Evolutionary conservation across 2,329 filamentous ascomycete species (phyloP), one percentile per base, ranked within the genome.

Genomic region (Penicillium sp.): DNA sequence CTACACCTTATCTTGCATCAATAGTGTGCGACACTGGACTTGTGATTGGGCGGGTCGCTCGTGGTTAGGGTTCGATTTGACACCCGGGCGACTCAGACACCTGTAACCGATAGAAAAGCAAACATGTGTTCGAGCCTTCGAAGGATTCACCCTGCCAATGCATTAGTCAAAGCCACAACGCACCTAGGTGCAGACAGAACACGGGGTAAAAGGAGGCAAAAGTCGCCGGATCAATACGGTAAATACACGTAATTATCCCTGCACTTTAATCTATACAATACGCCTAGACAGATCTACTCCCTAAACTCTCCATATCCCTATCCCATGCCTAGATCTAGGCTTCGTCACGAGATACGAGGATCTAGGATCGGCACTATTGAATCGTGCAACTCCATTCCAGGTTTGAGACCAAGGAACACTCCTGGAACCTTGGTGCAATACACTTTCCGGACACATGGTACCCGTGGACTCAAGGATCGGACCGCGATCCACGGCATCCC

Each of bases 1-100:
- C n/a, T 9, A 49, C 59, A 63, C 55, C 51, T 49, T 62, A 65
- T 58, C 63, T 63, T 60, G 63, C 62, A 56, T 62, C 39, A 56
- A 54, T 60, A 57, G 52, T 59, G 42, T 44, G 19, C 31, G 6
- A 29, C 52, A 39, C 14, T 11, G 26, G 35, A 11, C 6, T 1
- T 22, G 10, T 57, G 53, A 63, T 65, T 64, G 62, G 62, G 9
- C 24, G 5, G 43, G 39, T 37, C 11, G n/a, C 27, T 33, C 43
- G 24, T 24, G 42, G 49, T 45, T 53, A 53, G 50, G 47, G 47
- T 44, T 52, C 27, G 27, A 21, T 37, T 16, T 49, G 31, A 21
- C 21, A 52, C 50, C 39, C 42, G 50, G 50, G 50, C 21, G n/a
- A 31, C 39, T 46, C 44, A 24, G 48, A 29, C 48, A 39, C 48